Base-by-base conservation (phyloP, 805 yeast species). In the Cyberlindnera samutprakarnensis region DNA sequence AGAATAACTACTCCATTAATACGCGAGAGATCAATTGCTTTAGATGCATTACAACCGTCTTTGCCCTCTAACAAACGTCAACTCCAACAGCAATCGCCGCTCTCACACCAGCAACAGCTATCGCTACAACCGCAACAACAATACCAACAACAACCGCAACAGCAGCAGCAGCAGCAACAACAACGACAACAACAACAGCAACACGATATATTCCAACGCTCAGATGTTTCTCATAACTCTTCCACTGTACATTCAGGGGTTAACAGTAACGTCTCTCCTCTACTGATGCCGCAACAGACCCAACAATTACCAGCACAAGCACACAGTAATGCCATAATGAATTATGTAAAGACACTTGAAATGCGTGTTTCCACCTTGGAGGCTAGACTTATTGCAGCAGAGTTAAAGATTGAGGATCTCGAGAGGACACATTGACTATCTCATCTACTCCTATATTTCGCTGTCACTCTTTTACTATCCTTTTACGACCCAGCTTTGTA, bases 271-370 rank as follows among this genome's bases (percentile, higher is more conserved):
- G 7, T 16, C n/a, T 14, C 26, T 15, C n/a, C n/a, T n/a, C n/a
- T n/a, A n/a, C n/a, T n/a, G n/a, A 13, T 7, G 16, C 11, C 6
- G n/a, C 14, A 14, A 14, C n/a, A 24, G 16, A 8, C 7, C 8
- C 9, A 7, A 12, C n/a, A 24, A 12, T 13, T 7, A 12, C 14
- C n/a, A n/a, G 14, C 16, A 33, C 23, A 14, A 18, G 11, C 27
- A 24, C 10, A 29, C 36, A 15, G n/a, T 26, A 12, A 43, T 16
- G 30, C 36, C 14, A 21, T 46, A 9, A 20, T 46, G 14, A 44
- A 41, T 1, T 47, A 49, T 29, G 43, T 49, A 3, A 47, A 44
- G 23, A 24, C 44, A 13, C 28, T 49, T 7, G 54, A 49, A 30
- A 35, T 44, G 2, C 35, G 52, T 17, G 34, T 48, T 9, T 33